Percentiles rank a stretch among this genome's conserved stretches.
Conservation (phyloP, 768 basidiomycete genomes). For the Russula virescens region DNA sequence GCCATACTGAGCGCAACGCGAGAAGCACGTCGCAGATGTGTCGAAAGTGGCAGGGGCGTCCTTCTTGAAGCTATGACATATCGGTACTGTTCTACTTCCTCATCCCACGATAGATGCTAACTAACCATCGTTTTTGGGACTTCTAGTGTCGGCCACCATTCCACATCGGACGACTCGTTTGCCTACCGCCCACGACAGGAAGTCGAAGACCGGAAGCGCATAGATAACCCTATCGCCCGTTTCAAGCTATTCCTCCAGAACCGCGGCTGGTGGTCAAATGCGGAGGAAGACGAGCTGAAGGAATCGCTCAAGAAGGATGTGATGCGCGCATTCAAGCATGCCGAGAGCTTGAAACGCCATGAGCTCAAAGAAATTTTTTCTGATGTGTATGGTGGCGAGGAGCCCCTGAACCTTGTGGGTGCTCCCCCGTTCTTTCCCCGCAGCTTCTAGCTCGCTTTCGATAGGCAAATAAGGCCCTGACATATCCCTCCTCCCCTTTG, state of each 20-base stretch:
- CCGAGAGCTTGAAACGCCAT: conserved; percentile 62
- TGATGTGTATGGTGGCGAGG: conserved; percentile 82
- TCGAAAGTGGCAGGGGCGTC: conserved; percentile 76
- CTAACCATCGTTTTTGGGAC: conserved; percentile 3
- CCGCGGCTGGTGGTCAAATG: conserved; percentile 76
- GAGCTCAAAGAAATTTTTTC: conserved; percentile 78
- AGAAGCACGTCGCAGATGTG: conserved; percentile 64
- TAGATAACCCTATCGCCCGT: conserved; percentile 83
- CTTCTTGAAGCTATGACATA: conserved; percentile 90
- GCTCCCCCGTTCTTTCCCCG: conserved; percentile 2
- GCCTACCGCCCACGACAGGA: conserved; percentile 87
- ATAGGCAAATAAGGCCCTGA: neutral
- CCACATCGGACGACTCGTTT: conserved; percentile 92
- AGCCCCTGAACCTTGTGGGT: conserved; percentile 80
- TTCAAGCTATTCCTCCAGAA: conserved; percentile 84
- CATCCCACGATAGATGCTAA: neutral
- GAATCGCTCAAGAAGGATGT: conserved; percentile 64
- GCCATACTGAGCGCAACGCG: conserved; percentile 72
- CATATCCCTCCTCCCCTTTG: neutral
- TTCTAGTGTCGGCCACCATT: conserved; percentile 83
- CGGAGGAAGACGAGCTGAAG: conserved; percentile 69
- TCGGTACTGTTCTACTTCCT: conserved; percentile 38
- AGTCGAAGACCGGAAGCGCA: conserved; percentile 85
- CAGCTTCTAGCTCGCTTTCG: neutral
- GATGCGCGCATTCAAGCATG: conserved; percentile 69